Conservation (phyloP, 208 protist genomes). For the Leishmania braziliensis region DNA sequence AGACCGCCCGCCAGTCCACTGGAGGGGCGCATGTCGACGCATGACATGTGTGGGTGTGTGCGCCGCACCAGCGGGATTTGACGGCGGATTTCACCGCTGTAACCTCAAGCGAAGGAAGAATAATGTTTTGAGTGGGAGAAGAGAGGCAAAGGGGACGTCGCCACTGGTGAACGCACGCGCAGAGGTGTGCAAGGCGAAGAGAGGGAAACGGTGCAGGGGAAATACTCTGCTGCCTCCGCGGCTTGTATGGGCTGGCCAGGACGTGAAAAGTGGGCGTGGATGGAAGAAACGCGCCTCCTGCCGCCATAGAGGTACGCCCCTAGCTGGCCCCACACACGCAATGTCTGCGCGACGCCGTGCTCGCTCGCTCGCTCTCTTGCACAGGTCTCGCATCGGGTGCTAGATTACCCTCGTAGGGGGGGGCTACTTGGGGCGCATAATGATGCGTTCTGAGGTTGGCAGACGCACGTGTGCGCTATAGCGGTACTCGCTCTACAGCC, state of each 20-base stretch:
- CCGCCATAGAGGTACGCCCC: not conserved
- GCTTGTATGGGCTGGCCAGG: not conserved
- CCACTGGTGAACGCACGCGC: not conserved
- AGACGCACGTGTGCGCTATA: not conserved
- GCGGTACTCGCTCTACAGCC: not conserved
- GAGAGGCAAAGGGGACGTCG: not conserved
- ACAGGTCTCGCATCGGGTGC: not conserved
- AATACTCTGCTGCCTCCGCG: not conserved
- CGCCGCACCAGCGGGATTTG: not conserved
- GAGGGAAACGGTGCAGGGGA: not conserved
- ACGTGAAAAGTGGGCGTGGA: not conserved
- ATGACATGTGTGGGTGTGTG: not conserved
- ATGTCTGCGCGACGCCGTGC: not conserved
- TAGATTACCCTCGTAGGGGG: not conserved
- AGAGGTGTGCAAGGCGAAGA: not conserved
- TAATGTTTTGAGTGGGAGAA: not conserved
- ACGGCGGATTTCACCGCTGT: not conserved
- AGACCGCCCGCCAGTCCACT: not conserved
- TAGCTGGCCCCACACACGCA: not conserved
- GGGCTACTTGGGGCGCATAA: not conserved
- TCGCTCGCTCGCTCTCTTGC: not conserved
- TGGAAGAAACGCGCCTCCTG: not conserved
- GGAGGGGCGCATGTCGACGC: not conserved
- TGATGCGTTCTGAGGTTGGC: not conserved
- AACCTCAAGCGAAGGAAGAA: not conserved